Conservation (phyloP, 345 rosid species). For the Capsella bursapastoris region DNA sequence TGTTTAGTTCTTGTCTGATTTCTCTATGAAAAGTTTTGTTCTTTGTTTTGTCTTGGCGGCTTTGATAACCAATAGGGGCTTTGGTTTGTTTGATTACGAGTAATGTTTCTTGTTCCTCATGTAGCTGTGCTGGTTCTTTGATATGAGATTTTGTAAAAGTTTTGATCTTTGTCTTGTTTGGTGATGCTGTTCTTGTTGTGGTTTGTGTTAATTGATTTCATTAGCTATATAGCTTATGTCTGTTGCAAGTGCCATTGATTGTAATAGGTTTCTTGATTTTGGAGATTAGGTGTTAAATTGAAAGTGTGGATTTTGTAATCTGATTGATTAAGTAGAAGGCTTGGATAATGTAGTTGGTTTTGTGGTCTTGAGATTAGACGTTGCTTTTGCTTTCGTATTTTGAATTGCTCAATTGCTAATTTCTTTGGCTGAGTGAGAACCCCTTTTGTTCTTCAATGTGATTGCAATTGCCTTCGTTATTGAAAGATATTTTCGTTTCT, state of each 20-base stretch:
- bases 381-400: not conserved
- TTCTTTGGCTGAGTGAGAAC: not conserved
- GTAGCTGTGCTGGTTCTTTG: not conserved
- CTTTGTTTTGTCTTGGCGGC: too few species aligned
- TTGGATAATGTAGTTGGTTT: slow-evolving; percentile 7
- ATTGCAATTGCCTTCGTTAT: slow-evolving; percentile 9
- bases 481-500: not conserved
- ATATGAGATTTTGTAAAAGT: not conserved
- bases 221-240: not conserved
- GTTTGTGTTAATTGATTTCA: not conserved
- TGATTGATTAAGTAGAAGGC: not conserved
- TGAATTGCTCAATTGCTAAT: not conserved
- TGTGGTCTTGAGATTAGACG: slow-evolving; percentile 23
- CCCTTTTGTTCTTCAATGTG: not conserved
- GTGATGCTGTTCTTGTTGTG: slow-evolving; percentile 1
- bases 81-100: slow-evolving; percentile 15
- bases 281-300: slow-evolving; percentile 1
- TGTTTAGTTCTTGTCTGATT: not conserved
- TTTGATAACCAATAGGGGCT: too few species aligned
- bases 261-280: slow-evolving; percentile 15
- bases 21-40: too few species aligned
- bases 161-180: slow-evolving; percentile 28
- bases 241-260: slow-evolving; percentile 20
- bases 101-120: slow-evolving; percentile 2
- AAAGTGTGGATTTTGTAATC: slow-evolving; percentile 9